Percentiles rank a stretch among this genome's conserved stretches.
These are phyloP conservation scores for Saccharum spontaneum DNA, from an alignment of 176 grass and related monocot species.

Conservation along the genomic window DNA sequence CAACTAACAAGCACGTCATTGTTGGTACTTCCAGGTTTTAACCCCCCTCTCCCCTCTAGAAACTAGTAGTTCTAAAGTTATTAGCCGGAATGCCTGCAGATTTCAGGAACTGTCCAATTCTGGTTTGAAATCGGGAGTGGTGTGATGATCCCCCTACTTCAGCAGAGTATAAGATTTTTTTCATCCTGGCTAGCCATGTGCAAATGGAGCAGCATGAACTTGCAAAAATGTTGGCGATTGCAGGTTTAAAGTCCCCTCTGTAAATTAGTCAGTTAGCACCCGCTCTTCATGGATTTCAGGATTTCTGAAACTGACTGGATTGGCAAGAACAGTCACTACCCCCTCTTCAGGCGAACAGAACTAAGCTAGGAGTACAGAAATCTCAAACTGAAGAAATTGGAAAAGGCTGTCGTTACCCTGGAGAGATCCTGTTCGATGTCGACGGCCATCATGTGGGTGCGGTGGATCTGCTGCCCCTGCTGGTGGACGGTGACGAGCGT, in stretches of 20 bases:
- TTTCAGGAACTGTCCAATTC: neutral
- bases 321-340: neutral
- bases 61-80: neutral
- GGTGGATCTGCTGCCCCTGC: slow-evolving; percentile 81
- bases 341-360: neutral
- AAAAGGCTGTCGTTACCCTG: slow-evolving; percentile 45
- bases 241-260: neutral
- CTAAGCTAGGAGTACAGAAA: neutral
- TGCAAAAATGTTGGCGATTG: neutral
- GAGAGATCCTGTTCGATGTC: slow-evolving; percentile 90
- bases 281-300: neutral
- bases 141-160: neutral
- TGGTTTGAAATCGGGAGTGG: neutral
- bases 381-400: neutral
- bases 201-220: neutral
- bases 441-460: slow-evolving; percentile 66
- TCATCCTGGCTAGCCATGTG: neutral
- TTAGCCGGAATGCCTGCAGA: neutral
- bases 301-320: neutral
- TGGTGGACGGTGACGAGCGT: slow-evolving; percentile 84
- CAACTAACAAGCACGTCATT: neutral
- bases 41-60: neutral
- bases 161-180: neutral
- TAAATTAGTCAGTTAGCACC: neutral
- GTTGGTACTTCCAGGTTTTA: neutral